These are phyloP conservation scores for Aegilops longissima DNA, from an alignment of 176 grass and related monocot genomes.

Conservation along the genomic window DNA sequence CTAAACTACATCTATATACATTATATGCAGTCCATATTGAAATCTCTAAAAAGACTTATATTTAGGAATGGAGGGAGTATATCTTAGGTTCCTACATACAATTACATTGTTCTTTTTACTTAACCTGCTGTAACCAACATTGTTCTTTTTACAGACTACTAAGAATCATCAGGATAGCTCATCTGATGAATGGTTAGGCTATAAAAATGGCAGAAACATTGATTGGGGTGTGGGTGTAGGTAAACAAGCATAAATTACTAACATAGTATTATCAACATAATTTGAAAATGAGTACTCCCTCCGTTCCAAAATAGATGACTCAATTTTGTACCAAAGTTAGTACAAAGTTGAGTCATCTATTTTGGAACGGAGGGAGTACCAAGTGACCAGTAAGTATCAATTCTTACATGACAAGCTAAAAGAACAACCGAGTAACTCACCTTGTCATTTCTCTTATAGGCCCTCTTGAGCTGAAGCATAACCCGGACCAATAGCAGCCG, in stretches of 20 bases:
- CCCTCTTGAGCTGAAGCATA: slow-evolving; percentile 90
- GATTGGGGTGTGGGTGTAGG: neutral
- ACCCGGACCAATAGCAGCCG: slow-evolving; percentile 68
- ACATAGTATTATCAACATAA: neutral
- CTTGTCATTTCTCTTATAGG: slow-evolving; percentile 94
- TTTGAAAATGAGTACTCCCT: neutral
- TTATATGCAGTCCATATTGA: too few relatives aligned
- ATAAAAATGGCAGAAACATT: neutral
- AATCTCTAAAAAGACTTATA: too few relatives aligned
- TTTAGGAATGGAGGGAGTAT: neutral
- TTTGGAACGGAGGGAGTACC: neutral
- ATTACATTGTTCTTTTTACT: neutral
- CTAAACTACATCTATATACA: too few relatives aligned
- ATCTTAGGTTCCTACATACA: neutral
- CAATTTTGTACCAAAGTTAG: too few relatives aligned
- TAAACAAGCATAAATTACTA: neutral
- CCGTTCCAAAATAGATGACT: too few relatives aligned
- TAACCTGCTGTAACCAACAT: neutral
- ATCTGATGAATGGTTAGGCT: neutral
- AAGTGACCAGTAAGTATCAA: neutral
- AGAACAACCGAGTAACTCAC: slow-evolving; percentile 22
- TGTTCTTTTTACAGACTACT: neutral
- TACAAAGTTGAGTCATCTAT: too few relatives aligned
- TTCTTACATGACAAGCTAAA: slow-evolving; percentile 4
- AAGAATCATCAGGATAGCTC: neutral